These are phyloP conservation scores for Eutreptiella sp. DNA, from an alignment of 208 protist genomes.

Conservation along the genomic window DNA sequence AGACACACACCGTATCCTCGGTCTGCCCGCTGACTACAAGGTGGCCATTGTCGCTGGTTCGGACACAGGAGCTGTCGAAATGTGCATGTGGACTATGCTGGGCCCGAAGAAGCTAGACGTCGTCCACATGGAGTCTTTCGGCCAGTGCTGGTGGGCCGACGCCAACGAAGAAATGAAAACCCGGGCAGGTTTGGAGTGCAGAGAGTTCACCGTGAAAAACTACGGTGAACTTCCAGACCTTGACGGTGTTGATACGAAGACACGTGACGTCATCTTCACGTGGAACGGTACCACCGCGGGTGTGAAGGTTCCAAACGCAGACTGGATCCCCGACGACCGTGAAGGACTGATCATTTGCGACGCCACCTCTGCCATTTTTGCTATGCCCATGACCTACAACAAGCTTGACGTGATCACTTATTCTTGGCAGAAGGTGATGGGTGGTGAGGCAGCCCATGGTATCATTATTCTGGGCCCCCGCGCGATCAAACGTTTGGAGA, in stretches of 20 bases:
- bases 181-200: not conserved
- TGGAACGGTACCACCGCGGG: conserved; percentile 43
- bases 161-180: not conserved
- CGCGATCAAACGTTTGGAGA: conserved; percentile 28
- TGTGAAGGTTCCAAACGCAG: conserved; percentile 32
- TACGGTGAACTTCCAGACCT: conserved; percentile 42
- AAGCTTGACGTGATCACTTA: conserved; percentile 47
- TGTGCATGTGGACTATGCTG: conserved; percentile 44
- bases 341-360: conserved; percentile 43
- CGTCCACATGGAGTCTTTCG: conserved; percentile 42
- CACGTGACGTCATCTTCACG: conserved; percentile 44
- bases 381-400: conserved; percentile 44
- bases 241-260: conserved; percentile 3
- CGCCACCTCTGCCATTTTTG: conserved; percentile 45
- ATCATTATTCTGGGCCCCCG: conserved; percentile 40
- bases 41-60: too few species aligned
- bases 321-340: conserved; percentile 40
- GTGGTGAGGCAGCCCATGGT: conserved; percentile 42
- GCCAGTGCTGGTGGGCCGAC: conserved; percentile 21
- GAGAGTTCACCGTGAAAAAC: conserved; percentile 3
- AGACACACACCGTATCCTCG: too few species aligned
- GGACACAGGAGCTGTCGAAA: conserved; percentile 47
- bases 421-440: conserved; percentile 47
- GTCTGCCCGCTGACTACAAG: too few species aligned
- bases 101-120: conserved; percentile 38